These are phyloP conservation scores for sunflower (Helianthus annuus) DNA, from an alignment of 129 eudicot species.

Conservation along the genomic window HanXRQr2.0-SUNRISE NC_035449.2:15804453-15804952, in stretches of 20 bases:
- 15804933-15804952: constrained; percentile 96
- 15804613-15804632: not conserved
- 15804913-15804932: constrained; percentile 88
- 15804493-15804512: constrained; percentile 74
- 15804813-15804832: not conserved
- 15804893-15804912: constrained; percentile 90
- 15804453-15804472: constrained; percentile 75
- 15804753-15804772: constrained; percentile 70
- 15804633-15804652: constrained; percentile 2
- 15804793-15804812: constrained; percentile 80
- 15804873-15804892: constrained; percentile 96
- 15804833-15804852: not conserved
- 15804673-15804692: constrained; percentile 99
- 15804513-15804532: constrained; percentile 86
- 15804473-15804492: constrained; percentile 72
- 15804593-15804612: constrained; percentile 26
- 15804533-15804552: constrained; percentile 90
- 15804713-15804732: constrained; percentile 91
- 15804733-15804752: constrained; percentile 86
- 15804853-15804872: not conserved
- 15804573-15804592: constrained; percentile 96
- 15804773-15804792: constrained; percentile 85
- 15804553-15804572: constrained; percentile 79
- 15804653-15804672: constrained; percentile 46
- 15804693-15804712: constrained; percentile 94